Evolutionary conservation across 192 early-diverging fungal genomes (phyloP).

Genomic region (Entrophospora sp.): DNA sequence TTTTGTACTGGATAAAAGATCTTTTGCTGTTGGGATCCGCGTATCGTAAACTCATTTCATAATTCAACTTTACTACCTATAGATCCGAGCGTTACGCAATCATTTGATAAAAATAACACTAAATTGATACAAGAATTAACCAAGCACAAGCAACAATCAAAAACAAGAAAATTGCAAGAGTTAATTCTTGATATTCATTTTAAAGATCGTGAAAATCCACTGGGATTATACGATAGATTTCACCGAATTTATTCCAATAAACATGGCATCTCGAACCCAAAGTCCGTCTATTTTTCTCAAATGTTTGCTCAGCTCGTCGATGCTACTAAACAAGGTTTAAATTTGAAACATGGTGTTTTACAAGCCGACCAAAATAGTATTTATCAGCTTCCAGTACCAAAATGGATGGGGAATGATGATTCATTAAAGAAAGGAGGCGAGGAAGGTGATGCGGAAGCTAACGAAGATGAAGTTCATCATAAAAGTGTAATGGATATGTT

Average conservation of each 20-base stretch:
- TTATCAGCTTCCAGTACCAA: slow-evolving; percentile 1
- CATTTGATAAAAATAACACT: slow-evolving; percentile 13
- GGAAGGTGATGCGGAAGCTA: background rate
- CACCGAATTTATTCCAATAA: background rate
- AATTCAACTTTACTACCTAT: background rate
- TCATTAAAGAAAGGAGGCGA: background rate
- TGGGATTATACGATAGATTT: background rate
- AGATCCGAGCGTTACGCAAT: background rate
- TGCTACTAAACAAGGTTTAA: slow-evolving; percentile 28
- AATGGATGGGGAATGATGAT: slow-evolving; percentile 17
- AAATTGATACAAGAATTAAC: background rate
- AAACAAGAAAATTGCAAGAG: background rate
- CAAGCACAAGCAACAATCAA: background rate
- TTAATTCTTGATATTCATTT: background rate
- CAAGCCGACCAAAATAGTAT: background rate
- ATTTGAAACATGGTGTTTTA: background rate
- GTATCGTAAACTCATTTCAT: slow-evolving; percentile 15
- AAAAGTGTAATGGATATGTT: background rate
- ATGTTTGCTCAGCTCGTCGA: slow-evolving; percentile 27
- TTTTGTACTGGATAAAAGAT: too few relatives aligned
- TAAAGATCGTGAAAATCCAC: background rate
- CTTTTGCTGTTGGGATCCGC: slow-evolving; percentile 34
- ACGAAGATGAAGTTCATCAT: background rate
- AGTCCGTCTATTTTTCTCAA: slow-evolving; percentile 25
- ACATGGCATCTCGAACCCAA: slow-evolving; percentile 8